Conservation (phyloP, 2,329 filamentous ascomycete genomes). For the Fusarium siculi region DNA sequence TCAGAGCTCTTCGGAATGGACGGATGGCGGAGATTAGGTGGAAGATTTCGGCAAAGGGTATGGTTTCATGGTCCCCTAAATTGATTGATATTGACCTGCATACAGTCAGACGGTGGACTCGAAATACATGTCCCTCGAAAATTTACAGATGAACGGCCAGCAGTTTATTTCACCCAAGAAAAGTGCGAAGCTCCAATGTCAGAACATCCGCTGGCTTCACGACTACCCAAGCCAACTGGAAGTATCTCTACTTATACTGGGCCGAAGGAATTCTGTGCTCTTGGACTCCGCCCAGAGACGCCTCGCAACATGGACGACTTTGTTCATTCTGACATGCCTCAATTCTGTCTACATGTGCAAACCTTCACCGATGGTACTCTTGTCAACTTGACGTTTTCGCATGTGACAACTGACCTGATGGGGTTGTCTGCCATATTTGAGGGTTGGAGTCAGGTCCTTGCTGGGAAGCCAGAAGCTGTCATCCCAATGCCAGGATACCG, state of each 20-base stretch:
- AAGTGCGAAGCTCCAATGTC: neutral
- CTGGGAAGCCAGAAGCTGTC: constrained; percentile 2
- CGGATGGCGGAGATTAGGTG: constrained; percentile 18
- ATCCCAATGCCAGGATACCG: constrained; percentile 1
- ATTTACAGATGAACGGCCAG: neutral
- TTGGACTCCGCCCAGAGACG: constrained; percentile 3
- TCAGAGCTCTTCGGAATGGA: constrained; percentile 4
- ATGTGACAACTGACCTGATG: constrained; percentile 18
- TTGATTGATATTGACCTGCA: neutral
- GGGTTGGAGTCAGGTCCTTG: constrained; percentile 12
- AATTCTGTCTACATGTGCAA: constrained; percentile 21
- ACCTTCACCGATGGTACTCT: constrained; percentile 23
- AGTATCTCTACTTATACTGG: neutral
- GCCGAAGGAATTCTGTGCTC: constrained; percentile 9
- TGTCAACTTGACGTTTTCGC: constrained; percentile 13
- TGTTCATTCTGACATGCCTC: constrained; percentile 1
- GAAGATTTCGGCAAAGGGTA: constrained; percentile 17
- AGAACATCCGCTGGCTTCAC: constrained; percentile 10
- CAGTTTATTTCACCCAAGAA: constrained; percentile 13
- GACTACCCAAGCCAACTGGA: constrained; percentile 1
- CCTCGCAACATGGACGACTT: constrained; percentile 19
- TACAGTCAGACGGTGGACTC: constrained; percentile 2
- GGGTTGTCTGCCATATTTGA: constrained; percentile 17
- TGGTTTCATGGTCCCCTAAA: accelerated
- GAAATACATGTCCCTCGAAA: constrained; percentile 11